These are phyloP conservation scores for Chenopodium album DNA, from an alignment of 148 eudicot genomes.

Conservation along the genomic window DNA sequence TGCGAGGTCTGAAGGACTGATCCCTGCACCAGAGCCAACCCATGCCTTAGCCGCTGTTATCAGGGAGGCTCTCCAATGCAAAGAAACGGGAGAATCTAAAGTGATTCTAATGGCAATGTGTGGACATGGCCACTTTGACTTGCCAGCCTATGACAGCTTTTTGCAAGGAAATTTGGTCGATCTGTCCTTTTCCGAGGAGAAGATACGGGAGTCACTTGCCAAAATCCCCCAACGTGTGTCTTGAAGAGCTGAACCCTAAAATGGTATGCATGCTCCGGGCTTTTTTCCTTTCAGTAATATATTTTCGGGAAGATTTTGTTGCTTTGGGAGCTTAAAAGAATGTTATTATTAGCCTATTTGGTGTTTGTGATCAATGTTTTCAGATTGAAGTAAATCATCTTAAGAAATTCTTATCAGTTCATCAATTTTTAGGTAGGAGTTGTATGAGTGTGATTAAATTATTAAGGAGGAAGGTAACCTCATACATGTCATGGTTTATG, in stretches of 20 bases:
- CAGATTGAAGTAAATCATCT: no score
- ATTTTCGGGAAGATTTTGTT: not conserved
- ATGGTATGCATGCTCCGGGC: not conserved
- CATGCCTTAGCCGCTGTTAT: slow-evolving; percentile 94
- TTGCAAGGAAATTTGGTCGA: slow-evolving; percentile 75
- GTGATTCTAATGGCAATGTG: slow-evolving; percentile 97
- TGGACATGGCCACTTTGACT: slow-evolving; percentile 95
- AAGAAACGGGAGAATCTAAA: slow-evolving; percentile 82
- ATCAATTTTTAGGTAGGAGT: not conserved
- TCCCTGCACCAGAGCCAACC: slow-evolving; percentile 94
- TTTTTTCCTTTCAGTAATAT: not conserved
- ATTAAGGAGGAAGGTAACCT: not conserved
- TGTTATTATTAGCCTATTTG: not conserved
- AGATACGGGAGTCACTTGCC: slow-evolving; percentile 54
- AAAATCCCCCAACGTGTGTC: slow-evolving; percentile 49
- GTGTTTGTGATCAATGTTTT: no score
- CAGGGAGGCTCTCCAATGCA: slow-evolving; percentile 91
- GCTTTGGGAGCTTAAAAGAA: not conserved
- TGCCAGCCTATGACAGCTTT: slow-evolving; percentile 77
- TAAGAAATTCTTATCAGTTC: no score
- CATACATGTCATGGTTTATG: not conserved
- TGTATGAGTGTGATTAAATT: not conserved
- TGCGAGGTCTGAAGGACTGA: slow-evolving; percentile 90
- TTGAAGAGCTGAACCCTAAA: not conserved
- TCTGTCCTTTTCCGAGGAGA: slow-evolving; percentile 62